Evolutionary conservation across 441 rosid genomes (phyloP), one percentile per base, ranked within the genome.

Genomic region (Codiaeum variegatum): DNA sequence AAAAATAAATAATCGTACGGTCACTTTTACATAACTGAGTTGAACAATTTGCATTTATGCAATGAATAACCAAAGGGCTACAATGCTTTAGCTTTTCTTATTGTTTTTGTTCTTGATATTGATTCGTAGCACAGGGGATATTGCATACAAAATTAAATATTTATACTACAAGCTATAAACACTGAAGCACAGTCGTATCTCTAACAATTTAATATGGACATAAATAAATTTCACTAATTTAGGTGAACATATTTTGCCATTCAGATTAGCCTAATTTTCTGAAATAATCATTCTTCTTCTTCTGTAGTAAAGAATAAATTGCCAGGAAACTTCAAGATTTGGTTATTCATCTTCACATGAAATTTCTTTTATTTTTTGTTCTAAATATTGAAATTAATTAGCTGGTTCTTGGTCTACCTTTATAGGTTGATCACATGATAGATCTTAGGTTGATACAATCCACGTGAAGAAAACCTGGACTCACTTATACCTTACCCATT

Each of bases 341-440:
- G 26, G 15, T 40, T 40, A 8, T 40, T 40, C 44, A 40, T 40
- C 44, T 40, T 40, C 13, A 9, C 44, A 40, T 40, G 44, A 13
- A 9, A 40, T 40, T 40, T 40, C 44, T 40, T 40, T 3, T 16
- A 1, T 24, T 21, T 36, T 23, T 61, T 2, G 18, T 60, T 16
- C 59, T 64, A 4, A 4, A 40, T 68, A 36, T 67, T 10, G 5
- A 6, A 23, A 63, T 59, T 42, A 67, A 73, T 60, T 79, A 66
- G 80, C 74, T 77, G 84, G 73, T 79, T 59, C 67, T 74, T 40
- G 36, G 18, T 67, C 67, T 28, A n/a, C 75, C 58, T 76, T 69
- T 55, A 60, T 74, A 75, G 65, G 81, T 62, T 73, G 42, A 67
- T 84, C 82, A 79, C 82, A 81, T 78, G 83, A 72, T 54, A 29